Evolutionary conservation across 441 rosid genomes (phyloP).

Genomic region (Erodium trifolium): DNA sequence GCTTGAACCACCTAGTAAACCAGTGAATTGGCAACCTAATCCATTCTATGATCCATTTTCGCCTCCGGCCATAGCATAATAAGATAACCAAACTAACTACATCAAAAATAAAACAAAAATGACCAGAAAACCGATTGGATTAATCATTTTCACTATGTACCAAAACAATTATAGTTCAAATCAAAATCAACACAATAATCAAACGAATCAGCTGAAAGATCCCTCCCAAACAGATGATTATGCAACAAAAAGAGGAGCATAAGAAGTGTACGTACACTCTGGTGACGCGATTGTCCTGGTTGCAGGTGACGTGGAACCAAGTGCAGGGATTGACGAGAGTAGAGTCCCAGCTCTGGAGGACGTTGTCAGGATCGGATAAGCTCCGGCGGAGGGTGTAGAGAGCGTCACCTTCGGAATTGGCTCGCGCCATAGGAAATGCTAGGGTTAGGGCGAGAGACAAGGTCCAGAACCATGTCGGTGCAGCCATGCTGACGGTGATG

Average conservation of each 20-base stretch:
- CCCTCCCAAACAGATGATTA: too few species aligned
- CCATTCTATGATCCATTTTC: not conserved
- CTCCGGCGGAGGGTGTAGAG: conserved; percentile 58
- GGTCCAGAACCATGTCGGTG: conserved; percentile 28
- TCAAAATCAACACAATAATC: not conserved
- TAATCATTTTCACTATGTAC: not conserved
- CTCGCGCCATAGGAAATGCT: conserved; percentile 28
- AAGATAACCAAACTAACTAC: conserved; percentile 5
- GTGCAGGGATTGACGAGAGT: conserved; percentile 23
- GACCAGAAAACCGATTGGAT: not conserved
- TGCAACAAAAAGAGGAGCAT: not conserved
- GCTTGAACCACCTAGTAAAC: not conserved
- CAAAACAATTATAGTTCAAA: not conserved
- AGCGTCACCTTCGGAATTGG: conserved; percentile 84
- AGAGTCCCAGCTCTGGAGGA: conserved; percentile 98
- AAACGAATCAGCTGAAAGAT: not conserved
- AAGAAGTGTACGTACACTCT: conserved; percentile 44
- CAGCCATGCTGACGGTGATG: conserved; percentile 36
- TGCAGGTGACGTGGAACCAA: conserved; percentile 93
- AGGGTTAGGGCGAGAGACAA: conserved; percentile 26
- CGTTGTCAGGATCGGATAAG: conserved; percentile 69
- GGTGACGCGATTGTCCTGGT: conserved; percentile 73
- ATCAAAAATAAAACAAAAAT: not conserved
- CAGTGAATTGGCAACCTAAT: not conserved
- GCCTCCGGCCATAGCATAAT: not conserved